These are phyloP conservation scores for Trifolium subterraneum DNA, from an alignment of 306 rosid species.

Conservation along the genomic window DNA sequence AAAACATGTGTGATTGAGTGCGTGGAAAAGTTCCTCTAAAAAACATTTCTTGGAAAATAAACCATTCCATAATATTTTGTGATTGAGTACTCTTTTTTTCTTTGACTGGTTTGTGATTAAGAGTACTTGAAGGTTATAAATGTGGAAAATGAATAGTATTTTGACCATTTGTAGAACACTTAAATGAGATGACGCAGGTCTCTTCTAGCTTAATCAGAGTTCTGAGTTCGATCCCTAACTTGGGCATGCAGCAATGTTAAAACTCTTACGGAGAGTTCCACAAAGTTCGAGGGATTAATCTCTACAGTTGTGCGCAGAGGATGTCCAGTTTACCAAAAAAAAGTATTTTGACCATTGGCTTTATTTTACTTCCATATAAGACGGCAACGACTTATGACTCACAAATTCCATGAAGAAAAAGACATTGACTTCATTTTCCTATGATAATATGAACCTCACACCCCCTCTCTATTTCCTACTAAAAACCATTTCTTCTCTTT, in stretches of 20 bases:
- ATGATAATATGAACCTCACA: conserved; percentile 5
- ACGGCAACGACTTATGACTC: conserved; percentile 60
- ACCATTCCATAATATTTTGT: background rate
- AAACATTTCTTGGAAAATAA: background rate
- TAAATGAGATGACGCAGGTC: no score
- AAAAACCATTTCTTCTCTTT: conserved; percentile 32
- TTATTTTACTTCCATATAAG: conserved; percentile 46
- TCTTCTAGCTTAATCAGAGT: no score
- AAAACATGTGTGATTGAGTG: background rate
- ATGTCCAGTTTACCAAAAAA: no score
- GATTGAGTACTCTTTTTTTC: background rate
- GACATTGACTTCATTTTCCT: conserved; percentile 40
- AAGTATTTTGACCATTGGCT: conserved; percentile 36
- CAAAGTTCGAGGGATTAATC: no score
- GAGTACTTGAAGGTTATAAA: conserved; percentile 12
- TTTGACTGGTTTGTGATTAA: no score
- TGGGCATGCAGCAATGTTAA: no score
- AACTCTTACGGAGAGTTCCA: no score
- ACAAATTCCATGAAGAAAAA: conserved; percentile 38
- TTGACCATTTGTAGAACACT: conserved; percentile 42
- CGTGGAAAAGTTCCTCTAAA: background rate
- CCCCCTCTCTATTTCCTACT: conserved; percentile 8
- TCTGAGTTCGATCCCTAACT: no score
- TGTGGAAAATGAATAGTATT: conserved; percentile 43
- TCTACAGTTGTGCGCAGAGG: no score